phyloP scores from a whole-genome alignment of 2,329 filamentous ascomycete genomes.

The Epichloe sp. region DNA sequence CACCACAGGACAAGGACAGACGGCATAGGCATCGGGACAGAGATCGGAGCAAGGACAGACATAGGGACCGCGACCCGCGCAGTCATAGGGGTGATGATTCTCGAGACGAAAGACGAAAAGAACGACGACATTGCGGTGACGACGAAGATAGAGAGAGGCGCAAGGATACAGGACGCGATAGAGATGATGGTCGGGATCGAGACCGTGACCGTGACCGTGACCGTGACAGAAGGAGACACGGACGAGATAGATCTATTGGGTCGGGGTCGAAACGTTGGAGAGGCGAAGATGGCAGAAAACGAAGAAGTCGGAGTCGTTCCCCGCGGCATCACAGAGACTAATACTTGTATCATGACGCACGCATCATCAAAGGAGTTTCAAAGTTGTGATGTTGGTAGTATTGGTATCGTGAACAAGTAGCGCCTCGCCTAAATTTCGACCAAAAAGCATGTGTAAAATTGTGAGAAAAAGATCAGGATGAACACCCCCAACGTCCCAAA shows the following conservation, averaged over 20 bases:
- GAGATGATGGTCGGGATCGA: conserved; percentile 14
- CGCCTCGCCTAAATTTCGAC: not conserved
- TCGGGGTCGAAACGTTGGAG: conserved; percentile 14
- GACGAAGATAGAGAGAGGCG: conserved; percentile 10
- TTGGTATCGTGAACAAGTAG: not conserved
- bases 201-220: not conserved
- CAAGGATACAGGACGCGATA: conserved; percentile 5
- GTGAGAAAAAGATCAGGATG: not conserved
- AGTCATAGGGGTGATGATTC: not conserved
- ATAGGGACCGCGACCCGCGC: conserved; percentile 7
- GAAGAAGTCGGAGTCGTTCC: conserved; percentile 16
- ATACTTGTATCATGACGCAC: not conserved
- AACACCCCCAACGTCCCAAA: not conserved
- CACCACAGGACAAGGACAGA: conserved; percentile 15
- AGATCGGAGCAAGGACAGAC: conserved; percentile 6
- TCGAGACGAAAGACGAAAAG: conserved; percentile 13
- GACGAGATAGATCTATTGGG: conserved; percentile 17
- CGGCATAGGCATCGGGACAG: conserved; percentile 9
- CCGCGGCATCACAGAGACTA: conserved; percentile 10
- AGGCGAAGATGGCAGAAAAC: conserved; percentile 15
- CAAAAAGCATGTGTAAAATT: not conserved
- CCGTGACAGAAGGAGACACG: conserved; percentile 13
- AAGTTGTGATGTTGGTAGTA: not conserved
- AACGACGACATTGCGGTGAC: conserved; percentile 13
- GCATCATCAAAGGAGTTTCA: not conserved